Percentiles rank a stretch among this genome's conserved stretches.
Conservation (phyloP, 768 basidiomycete species). For the Leccinum variicolor region DNA sequence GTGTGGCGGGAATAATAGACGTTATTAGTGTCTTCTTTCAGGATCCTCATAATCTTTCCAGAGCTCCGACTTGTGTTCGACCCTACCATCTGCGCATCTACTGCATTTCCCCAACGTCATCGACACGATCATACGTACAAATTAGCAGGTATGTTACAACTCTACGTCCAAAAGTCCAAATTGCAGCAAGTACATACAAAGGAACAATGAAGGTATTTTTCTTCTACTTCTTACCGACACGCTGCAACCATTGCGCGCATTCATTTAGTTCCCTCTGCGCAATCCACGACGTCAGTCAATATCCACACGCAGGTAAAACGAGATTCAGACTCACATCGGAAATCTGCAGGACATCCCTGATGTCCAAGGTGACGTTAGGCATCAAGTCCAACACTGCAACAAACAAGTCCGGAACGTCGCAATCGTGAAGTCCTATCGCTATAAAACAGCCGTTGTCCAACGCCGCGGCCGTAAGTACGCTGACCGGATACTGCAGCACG, state of each 20-base stretch:
- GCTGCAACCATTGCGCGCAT: conserved; percentile 21
- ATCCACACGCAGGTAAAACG: too few relatives aligned
- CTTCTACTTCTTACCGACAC: conserved; percentile 2
- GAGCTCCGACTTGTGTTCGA: too few relatives aligned
- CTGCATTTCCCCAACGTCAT: not conserved
- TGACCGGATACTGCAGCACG: conserved; percentile 49
- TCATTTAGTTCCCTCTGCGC: conserved; percentile 23
- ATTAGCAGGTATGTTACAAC: not conserved
- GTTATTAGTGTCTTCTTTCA: not conserved
- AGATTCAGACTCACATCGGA: conserved; percentile 13
- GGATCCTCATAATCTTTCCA: not conserved
- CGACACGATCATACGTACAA: not conserved
- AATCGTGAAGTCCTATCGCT: conserved; percentile 36
- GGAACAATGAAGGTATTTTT: not conserved
- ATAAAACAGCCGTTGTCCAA: conserved; percentile 41
- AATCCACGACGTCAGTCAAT: conserved; percentile 4
- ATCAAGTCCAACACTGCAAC: conserved; percentile 9
- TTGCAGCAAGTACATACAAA: not conserved
- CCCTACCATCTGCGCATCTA: not conserved
- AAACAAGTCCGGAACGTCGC: not conserved
- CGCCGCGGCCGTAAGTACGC: conserved; percentile 51
- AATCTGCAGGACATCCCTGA: conserved; percentile 24
- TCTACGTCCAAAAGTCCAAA: conserved; percentile 4
- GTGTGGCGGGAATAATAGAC: too few relatives aligned
- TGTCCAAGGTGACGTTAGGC: conserved; percentile 20